Evolutionary conservation across 2,329 filamentous ascomycete genomes (phyloP).

Genomic region (Xylariaceae sp.): DNA sequence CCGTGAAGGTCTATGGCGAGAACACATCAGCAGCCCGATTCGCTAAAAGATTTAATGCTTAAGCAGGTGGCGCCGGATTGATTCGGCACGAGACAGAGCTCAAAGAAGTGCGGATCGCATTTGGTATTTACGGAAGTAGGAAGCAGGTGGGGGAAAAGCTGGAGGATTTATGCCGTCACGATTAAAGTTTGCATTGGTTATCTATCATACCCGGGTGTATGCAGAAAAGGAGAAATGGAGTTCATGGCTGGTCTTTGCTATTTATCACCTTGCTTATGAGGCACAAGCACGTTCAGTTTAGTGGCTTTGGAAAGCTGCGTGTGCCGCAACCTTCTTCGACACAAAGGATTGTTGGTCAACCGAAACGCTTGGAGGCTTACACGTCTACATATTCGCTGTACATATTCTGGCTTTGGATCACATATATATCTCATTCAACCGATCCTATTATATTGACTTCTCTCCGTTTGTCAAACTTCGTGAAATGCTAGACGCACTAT

Average conservation of each 20-base stretch:
- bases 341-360: too few species aligned
- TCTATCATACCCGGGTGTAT: conserved; percentile 8
- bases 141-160: not conserved
- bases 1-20: conserved; percentile 59
- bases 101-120: too few species aligned
- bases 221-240: conserved; percentile 5
- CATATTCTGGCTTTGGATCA: conserved; percentile 16
- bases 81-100: not conserved
- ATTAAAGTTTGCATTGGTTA: conserved; percentile 9
- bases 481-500: too few species aligned
- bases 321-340: too few species aligned
- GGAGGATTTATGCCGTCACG: conserved; percentile 10
- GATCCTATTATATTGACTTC: too few species aligned
- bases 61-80: conserved; percentile 4
- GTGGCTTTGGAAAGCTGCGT: not conserved
- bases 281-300: conserved; percentile 1
- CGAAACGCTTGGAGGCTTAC: not conserved
- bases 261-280: conserved; percentile 12
- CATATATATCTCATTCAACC: conserved; percentile 10
- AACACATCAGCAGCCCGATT: conserved; percentile 6
- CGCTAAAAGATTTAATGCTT: conserved; percentile 23
- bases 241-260: conserved; percentile 9
- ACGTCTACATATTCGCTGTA: conserved; percentile 15
- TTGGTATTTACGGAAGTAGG: too few species aligned
- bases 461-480: too few species aligned